These are phyloP conservation scores for Medicago truncatula DNA, from an alignment of 306 rosid species.

Conservation along the genomic window DNA sequence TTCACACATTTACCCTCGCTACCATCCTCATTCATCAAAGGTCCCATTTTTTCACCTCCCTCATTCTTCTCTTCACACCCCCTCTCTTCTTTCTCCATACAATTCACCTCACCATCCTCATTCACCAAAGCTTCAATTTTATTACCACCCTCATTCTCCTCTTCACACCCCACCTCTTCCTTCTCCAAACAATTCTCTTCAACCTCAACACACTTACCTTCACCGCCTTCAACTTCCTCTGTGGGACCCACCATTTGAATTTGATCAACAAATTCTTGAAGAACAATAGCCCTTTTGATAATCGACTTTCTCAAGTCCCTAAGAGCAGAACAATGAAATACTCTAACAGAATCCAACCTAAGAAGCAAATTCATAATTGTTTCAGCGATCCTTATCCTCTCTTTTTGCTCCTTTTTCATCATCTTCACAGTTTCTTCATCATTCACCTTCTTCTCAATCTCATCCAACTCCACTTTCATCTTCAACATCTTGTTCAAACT, in stretches of 20 bases:
- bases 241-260: slow-evolving; percentile 35
- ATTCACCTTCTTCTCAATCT: slow-evolving; percentile 46
- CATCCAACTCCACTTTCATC: slow-evolving; percentile 52
- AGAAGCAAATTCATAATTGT: slow-evolving; percentile 73
- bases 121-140: neutral
- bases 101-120: neutral
- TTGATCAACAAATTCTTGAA: slow-evolving; percentile 69
- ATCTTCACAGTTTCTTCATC: slow-evolving; percentile 38
- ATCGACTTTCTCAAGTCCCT: slow-evolving; percentile 64
- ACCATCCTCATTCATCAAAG: neutral
- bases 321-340: slow-evolving; percentile 49
- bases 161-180: neutral
- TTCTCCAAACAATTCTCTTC: neutral
- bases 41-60: neutral
- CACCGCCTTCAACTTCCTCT: neutral
- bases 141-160: neutral
- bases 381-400: slow-evolving; percentile 63
- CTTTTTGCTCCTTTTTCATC: slow-evolving; percentile 54
- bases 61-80: neutral
- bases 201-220: neutral
- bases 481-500: slow-evolving; percentile 60
- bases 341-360: slow-evolving; percentile 64
- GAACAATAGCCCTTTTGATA: slow-evolving; percentile 60
- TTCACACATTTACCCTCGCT: neutral
- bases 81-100: neutral